A percentile compares a stretch with the other conserved stretches of the same genome.
These are phyloP conservation scores for Effrenium voratum DNA, from an alignment of 73 alveolate species.

Conservation along the genomic window DNA sequence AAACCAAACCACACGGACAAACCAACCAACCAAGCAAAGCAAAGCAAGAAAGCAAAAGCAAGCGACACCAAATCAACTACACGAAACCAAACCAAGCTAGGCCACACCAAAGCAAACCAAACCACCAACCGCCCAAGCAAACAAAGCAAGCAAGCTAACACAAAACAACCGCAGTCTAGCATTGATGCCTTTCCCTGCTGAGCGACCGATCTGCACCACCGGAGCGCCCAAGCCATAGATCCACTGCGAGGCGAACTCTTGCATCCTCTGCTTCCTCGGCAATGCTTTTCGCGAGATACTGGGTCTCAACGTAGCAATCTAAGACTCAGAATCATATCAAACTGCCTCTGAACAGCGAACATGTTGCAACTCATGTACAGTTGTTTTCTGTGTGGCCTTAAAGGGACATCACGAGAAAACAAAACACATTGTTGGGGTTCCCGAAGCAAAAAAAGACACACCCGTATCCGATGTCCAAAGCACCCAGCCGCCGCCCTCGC, in stretches of 20 bases:
- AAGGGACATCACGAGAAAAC: too few relatives aligned
- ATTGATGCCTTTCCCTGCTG: neutral
- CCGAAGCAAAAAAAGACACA: too few relatives aligned
- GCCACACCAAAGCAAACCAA: neutral
- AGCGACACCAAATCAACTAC: neutral
- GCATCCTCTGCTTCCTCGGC: neutral
- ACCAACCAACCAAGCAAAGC: neutral
- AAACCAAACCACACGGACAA: neutral
- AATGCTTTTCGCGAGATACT: too few relatives aligned
- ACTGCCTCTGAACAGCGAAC: too few relatives aligned
- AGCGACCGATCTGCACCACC: conserved; percentile 25
- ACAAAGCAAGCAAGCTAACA: neutral
- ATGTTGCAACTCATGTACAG: too few relatives aligned
- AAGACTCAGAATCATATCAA: too few relatives aligned
- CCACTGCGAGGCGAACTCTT: conserved; percentile 64
- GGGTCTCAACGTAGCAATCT: too few relatives aligned
- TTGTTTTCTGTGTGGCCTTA: too few relatives aligned
- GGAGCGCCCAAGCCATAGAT: conserved; percentile 82
- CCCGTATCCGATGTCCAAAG: too few relatives aligned
- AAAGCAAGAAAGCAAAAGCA: neutral
- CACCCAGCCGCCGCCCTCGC: too few relatives aligned
- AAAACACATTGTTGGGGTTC: too few relatives aligned
- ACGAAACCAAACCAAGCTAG: neutral
- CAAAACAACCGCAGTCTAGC: neutral
- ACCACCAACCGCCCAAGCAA: neutral